phyloP scores from a whole-genome alignment of 148 eudicot genomes.

The Amaranthus palmeri region DNA sequence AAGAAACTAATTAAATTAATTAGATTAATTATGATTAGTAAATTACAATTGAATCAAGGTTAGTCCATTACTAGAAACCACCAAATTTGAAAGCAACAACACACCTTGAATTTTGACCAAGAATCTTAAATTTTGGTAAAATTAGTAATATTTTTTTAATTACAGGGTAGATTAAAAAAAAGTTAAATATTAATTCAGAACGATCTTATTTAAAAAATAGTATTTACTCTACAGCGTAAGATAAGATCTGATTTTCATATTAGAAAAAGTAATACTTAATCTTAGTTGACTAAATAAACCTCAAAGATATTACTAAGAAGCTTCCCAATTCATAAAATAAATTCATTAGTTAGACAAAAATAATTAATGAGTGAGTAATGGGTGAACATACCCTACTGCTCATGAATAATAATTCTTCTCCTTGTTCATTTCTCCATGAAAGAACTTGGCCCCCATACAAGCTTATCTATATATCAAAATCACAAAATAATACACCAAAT shows the following conservation, averaged over 20 bases:
- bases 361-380: not conserved
- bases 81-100: slow-evolving; percentile 16
- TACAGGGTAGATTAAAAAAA: not conserved
- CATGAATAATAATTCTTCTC: slow-evolving; percentile 77
- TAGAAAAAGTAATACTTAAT: not conserved
- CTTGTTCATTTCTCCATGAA: slow-evolving; percentile 81
- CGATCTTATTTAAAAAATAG: too few species aligned
- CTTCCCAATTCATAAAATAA: slow-evolving; percentile 1
- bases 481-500: too few species aligned
- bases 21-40: too few species aligned
- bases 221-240: too few species aligned
- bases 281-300: not conserved
- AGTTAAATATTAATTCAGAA: too few species aligned
- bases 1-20: not conserved
- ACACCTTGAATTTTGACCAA: slow-evolving; percentile 5
- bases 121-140: not conserved
- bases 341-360: not conserved
- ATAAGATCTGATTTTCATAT: too few species aligned
- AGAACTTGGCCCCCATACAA: slow-evolving; percentile 91
- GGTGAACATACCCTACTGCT: slow-evolving; percentile 91
- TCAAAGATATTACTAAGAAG: slow-evolving; percentile 6
- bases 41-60: not conserved
- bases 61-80: slow-evolving; percentile 12
- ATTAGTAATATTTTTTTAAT: not conserved
- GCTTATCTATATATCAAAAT: slow-evolving; percentile 52